A percentile compares a stretch with the other conserved stretches of the same genome.
phyloP scores from a whole-genome alignment of 139 green algal species.

The Chlorella ohadii region DNA sequence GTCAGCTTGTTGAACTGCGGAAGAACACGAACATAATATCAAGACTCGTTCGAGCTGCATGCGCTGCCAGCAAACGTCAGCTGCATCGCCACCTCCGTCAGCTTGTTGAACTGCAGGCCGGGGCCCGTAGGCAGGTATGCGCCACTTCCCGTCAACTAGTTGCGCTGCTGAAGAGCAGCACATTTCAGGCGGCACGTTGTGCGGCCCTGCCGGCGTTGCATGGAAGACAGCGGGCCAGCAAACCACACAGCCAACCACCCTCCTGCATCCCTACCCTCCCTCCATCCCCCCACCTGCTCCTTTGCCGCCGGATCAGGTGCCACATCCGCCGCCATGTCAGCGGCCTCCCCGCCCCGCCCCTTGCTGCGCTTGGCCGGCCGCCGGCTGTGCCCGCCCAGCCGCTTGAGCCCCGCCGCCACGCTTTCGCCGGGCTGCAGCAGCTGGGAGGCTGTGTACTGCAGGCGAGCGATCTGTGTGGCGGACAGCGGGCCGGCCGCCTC shows the following conservation, averaged over 20 bases:
- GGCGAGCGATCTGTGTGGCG: conserved; percentile 57
- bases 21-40: too few species aligned
- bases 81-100: conserved; percentile 59
- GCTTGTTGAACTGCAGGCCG: conserved; percentile 57
- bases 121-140: too few species aligned
- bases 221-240: too few species aligned
- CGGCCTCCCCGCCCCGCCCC: background rate
- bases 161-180: too few species aligned
- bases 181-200: too few species aligned
- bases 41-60: too few species aligned
- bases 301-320: conserved; percentile 7
- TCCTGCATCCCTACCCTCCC: too few species aligned
- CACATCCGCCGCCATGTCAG: conserved; percentile 15
- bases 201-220: too few species aligned
- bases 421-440: conserved; percentile 70
- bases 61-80: conserved; percentile 64
- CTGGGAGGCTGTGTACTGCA: conserved; percentile 59
- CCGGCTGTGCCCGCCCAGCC: conserved; percentile 57
- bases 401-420: conserved; percentile 66
- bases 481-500: conserved; percentile 51
- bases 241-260: too few species aligned
- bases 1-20: conserved; percentile 61
- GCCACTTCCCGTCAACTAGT: too few species aligned
- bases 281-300: background rate
- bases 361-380: conserved; percentile 29